A percentile compares a stretch with the other conserved stretches of the same genome.
These are phyloP conservation scores for Salinomyces thailandicus DNA, from an alignment of 2,329 filamentous ascomycete genomes.

Conservation along the genomic window DNA sequence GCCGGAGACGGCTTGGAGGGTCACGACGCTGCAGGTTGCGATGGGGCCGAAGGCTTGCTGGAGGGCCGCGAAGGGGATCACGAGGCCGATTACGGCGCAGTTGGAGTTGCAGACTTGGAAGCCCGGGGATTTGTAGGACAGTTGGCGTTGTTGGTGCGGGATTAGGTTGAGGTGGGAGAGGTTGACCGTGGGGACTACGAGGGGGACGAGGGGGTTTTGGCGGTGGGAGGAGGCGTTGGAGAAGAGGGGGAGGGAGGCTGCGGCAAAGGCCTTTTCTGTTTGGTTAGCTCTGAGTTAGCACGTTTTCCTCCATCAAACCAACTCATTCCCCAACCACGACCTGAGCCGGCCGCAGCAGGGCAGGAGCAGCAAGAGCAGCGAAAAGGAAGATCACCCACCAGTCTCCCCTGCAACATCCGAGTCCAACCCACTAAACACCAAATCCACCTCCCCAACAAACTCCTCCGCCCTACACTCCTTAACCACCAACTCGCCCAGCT, in stretches of 20 bases:
- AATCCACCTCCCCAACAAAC: conserved; percentile 72
- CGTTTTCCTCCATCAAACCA: no score
- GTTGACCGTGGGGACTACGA: conserved; percentile 94
- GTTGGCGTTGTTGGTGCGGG: conserved; percentile 69
- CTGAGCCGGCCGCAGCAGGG: neutral
- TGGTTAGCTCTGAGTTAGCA: no score
- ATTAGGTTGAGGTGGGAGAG: conserved; percentile 77
- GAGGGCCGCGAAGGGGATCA: conserved; percentile 87
- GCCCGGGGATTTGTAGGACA: conserved; percentile 60
- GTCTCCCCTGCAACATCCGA: conserved; percentile 86
- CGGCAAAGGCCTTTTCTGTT: conserved; percentile 79
- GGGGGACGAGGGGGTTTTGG: conserved; percentile 75
- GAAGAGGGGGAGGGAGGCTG: conserved; percentile 81
- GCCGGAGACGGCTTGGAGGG: conserved; percentile 87
- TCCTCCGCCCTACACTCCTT: conserved; percentile 72
- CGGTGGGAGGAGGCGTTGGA: conserved; percentile 98
- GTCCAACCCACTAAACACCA: conserved; percentile 88
- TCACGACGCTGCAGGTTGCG: conserved; percentile 71
- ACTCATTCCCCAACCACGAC: no score
- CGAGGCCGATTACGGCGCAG: conserved; percentile 91
- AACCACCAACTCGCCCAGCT: conserved; percentile 69
- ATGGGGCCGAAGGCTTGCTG: conserved; percentile 76
- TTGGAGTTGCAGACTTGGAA: conserved; percentile 98
- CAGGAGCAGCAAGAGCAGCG: neutral
- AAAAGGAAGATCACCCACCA: no score